Evolutionary conservation across 139 green algal genomes (phyloP), one percentile per base, ranked within the genome.

Genomic region (Picochlorum sp.): DNA sequence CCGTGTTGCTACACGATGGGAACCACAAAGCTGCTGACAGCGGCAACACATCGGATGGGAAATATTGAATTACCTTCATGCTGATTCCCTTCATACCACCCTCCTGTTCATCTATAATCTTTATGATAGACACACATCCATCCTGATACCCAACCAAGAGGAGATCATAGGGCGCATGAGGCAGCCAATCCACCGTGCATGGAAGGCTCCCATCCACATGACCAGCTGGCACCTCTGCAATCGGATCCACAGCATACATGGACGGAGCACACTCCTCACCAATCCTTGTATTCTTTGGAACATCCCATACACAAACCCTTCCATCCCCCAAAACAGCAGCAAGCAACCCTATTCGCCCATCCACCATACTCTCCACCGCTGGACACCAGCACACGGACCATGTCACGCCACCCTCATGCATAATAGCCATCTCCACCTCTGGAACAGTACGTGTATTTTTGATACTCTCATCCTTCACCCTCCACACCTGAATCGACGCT

Each of bases 81-180:
- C 8, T 41, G 34, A 41, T 14, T 41, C 6, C 38, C 26, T 28
- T 14, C 20, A 37, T 28, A 20, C 14, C 34, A 4, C 47, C 18
- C 0, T n/a, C 34, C 7, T 41, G 8, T 11, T 20, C n/a, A 31
- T 49, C 44, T 23, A 50, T 21, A 13, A 71, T 31, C 45, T 69
- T 28, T 4, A 69, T 16, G 1, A 87, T 50, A 7, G 67, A 64
- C 14, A 82, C 75, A 18, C 52, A 73, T 34, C 82, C 82, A 45
- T 88, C 81, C 81, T 72, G 84, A 64, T 75, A 77, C 3, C 82
- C 82, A 21, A 88, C 62, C 7, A 85, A 50, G 56, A 88, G 60
- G 31, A 77, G 34, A 57, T 83, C 77, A 45, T 80, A 60, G 3
- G 81, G 82, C 13, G 45, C 24, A 2, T 64, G 54, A 4, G 79